Evolutionary conservation across 2,329 filamentous ascomycete genomes (phyloP), one percentile per base, ranked within the genome.

Genomic region (Ophiostoma tasmaniense): DNA sequence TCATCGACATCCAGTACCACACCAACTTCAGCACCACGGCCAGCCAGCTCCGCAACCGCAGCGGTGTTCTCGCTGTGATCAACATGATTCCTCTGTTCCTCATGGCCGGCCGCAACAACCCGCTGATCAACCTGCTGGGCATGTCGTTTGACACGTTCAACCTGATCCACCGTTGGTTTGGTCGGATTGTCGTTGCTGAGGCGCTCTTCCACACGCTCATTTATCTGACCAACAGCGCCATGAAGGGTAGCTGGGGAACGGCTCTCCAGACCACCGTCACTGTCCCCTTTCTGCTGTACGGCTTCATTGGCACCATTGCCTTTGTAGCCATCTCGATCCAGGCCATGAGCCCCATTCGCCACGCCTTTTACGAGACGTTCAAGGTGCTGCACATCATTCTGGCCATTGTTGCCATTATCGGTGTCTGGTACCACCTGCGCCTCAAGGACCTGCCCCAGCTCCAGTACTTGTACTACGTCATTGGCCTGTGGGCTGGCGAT

Each of bases 101-200:
- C 66, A 82, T 93, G 76, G 89, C 90, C 64, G 88, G 89, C 59
- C 84, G 90, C 74, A 93, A 93, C 80, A 93, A 93, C 79, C 90
- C 90, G 28, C 81, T 94, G 72, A 92, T 93, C 75, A 82, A 82
- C 71, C 81, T 90, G 73, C 82, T 91, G 67, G 87, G 87, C 71
- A 87, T 93, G 72, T 91, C 89, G 3, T 94, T 93, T 77, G 90
- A 94, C 77, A 92, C 89, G 0, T 93, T 91, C 82, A 94, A 93
- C 80, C 79, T 94, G 71, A 82, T 93, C 70, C 90, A 94, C 78
- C 86, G 91, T 71, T 93, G 90, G 90, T 85, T 92, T 72, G 90
- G 90, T 73, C 87, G 90, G 52, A 91, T 93, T 70, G 89, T 90
- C 33, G 83, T 90, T 22, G 79, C 91, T 17, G 89, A 94, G 76